Conservation (phyloP, 2,329 filamentous ascomycete genomes). For the Aspergillus candidus region DNA sequence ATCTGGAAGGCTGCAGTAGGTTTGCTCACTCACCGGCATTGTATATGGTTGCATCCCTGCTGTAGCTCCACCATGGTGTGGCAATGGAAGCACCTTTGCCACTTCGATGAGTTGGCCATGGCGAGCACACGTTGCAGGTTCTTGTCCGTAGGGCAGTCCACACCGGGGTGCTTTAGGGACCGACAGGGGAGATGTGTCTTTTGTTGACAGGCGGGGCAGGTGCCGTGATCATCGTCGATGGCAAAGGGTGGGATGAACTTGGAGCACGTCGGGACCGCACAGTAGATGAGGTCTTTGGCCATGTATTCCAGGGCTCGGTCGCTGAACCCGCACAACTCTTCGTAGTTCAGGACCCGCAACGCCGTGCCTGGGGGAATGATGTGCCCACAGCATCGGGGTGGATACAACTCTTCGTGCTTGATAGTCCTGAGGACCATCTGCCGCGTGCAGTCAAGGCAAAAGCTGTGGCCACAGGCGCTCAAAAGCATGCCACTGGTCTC, state of each 20-base stretch:
- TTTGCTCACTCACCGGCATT: constrained; percentile 8
- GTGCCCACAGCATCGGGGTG: too few species aligned
- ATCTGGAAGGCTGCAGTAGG: too few species aligned
- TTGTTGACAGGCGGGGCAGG: constrained; percentile 9
- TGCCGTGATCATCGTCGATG: constrained; percentile 8
- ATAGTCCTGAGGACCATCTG: too few species aligned
- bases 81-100: constrained; percentile 13
- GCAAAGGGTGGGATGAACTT: constrained; percentile 13
- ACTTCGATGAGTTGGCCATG: constrained; percentile 6
- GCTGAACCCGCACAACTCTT: too few species aligned
- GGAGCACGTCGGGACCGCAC: constrained; percentile 15
- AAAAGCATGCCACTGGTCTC: too few species aligned
- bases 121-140: constrained; percentile 7
- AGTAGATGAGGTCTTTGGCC: constrained; percentile 13
- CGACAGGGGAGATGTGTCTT: constrained; percentile 13
- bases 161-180: constrained; percentile 10
- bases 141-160: constrained; percentile 13
- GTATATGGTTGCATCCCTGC: constrained; percentile 15
- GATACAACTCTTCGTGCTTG: too few species aligned
- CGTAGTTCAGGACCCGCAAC: too few species aligned
- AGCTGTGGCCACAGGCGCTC: too few species aligned
- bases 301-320: constrained; percentile 7
- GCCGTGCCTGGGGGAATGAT: too few species aligned
- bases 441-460: too few species aligned
- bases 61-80: constrained; percentile 11